These are phyloP conservation scores for Fimicolochytrium jonesii DNA, from an alignment of 192 early-diverging fungal species.

Conservation along the genomic window DNA sequence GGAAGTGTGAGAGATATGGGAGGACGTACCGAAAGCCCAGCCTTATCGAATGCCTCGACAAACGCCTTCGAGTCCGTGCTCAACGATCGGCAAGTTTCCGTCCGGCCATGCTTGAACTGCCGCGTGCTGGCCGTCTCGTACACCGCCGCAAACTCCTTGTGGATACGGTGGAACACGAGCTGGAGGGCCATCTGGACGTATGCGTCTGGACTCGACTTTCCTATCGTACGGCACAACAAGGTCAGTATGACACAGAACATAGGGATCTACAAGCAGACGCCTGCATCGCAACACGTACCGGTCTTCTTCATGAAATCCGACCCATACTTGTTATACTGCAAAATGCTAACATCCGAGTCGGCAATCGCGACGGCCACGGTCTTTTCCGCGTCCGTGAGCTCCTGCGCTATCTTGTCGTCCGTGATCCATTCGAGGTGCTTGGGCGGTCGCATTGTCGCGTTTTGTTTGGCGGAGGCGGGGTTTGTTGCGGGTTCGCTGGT, in stretches of 20 bases:
- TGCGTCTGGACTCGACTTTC: constrained; percentile 68
- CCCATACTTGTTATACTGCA: constrained; percentile 70
- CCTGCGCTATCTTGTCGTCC: constrained; percentile 29
- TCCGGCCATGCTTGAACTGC: constrained; percentile 75
- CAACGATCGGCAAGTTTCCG: constrained; percentile 79
- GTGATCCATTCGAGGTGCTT: constrained; percentile 31
- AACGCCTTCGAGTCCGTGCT: constrained; percentile 67
- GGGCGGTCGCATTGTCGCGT: neutral
- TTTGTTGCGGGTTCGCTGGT: constrained; percentile 33
- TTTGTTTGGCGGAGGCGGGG: constrained; percentile 11
- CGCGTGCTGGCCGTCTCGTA: constrained; percentile 87
- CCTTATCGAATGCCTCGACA: constrained; percentile 60
- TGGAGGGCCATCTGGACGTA: constrained; percentile 85
- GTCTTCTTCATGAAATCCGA: constrained; percentile 69
- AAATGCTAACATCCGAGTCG: constrained; percentile 58
- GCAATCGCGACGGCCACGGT: constrained; percentile 46
- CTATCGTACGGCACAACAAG: constrained; percentile 28
- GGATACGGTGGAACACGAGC: constrained; percentile 74
- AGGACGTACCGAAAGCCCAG: constrained; percentile 55
- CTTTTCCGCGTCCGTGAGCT: constrained; percentile 49
- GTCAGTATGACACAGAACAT: too few species aligned
- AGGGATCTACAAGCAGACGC: too few species aligned
- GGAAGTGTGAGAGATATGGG: neutral
- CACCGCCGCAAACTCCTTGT: constrained; percentile 57
- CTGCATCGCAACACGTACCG: constrained; percentile 44